Evolutionary conservation across 164 flowering plant genomes (phyloP).

Genomic region (Euptelea pleiosperma): DNA sequence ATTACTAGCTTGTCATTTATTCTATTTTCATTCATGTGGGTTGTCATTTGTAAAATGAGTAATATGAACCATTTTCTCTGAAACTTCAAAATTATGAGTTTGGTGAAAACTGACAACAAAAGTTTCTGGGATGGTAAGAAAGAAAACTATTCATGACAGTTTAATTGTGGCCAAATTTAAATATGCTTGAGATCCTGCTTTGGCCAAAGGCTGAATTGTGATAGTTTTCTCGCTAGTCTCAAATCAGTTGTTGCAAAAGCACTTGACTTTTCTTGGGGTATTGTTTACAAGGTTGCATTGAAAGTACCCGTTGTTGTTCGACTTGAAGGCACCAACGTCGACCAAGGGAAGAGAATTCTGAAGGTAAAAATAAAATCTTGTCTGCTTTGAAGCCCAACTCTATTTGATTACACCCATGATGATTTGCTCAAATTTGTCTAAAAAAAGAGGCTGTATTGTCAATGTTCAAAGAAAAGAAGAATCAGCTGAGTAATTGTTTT

Average conservation of each 20-base stretch:
- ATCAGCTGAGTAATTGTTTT: not conserved
- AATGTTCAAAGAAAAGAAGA: not conserved
- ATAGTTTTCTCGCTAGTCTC: not conserved
- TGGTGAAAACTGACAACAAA: too few relatives aligned
- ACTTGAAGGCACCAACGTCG: slow-evolving; percentile 98
- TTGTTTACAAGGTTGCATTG: slow-evolving; percentile 55
- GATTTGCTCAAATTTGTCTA: not conserved
- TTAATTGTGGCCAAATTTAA: too few relatives aligned
- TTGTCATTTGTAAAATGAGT: too few relatives aligned
- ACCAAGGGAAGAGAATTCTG: slow-evolving; percentile 92
- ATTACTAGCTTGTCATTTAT: too few relatives aligned
- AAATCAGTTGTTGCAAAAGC: not conserved
- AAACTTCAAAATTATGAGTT: too few relatives aligned
- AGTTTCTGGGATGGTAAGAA: too few relatives aligned
- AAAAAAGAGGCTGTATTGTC: not conserved
- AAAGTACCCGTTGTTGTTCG: slow-evolving; percentile 96
- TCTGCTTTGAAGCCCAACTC: not conserved
- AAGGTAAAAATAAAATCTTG: slow-evolving; percentile 50
- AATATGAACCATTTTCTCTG: too few relatives aligned
- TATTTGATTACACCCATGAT: too few relatives aligned
- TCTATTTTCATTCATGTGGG: too few relatives aligned
- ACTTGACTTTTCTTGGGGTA: slow-evolving; percentile 2
- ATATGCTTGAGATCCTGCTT: too few relatives aligned
- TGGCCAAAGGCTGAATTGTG: not conserved
- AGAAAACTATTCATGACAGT: too few relatives aligned